Evolutionary conservation across 208 protist genomes (phyloP).

Genomic region (Vickermania spadyakhi): DNA sequence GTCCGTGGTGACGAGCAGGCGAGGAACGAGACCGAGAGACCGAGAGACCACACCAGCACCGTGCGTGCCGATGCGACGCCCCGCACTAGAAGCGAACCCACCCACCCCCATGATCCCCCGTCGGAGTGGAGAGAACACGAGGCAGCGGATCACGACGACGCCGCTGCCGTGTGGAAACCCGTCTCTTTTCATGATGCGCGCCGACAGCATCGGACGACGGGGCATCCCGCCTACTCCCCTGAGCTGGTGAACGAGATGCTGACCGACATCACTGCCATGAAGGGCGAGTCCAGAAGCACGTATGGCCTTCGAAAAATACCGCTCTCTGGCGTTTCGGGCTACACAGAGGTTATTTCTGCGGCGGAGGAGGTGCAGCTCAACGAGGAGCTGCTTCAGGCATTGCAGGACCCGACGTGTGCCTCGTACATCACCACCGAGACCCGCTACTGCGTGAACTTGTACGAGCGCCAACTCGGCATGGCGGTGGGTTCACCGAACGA

Average conservation of each 20-base stretch:
- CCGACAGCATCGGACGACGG: not conserved
- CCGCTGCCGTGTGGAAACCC: no score
- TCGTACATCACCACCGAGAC: constrained; percentile 83
- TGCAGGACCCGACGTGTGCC: constrained; percentile 57
- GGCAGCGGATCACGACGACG: no score
- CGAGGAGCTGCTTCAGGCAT: constrained; percentile 66
- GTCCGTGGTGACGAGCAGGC: not conserved
- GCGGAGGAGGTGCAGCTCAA: constrained; percentile 64
- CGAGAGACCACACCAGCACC: no score
- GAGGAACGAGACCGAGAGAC: not conserved
- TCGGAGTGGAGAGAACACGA: no score
- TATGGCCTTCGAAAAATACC: constrained; percentile 79
- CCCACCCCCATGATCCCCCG: no score
- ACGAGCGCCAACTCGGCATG: constrained; percentile 72
- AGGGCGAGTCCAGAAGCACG: constrained; percentile 65
- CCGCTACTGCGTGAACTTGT: constrained; percentile 87
- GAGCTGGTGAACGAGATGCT: constrained; percentile 45
- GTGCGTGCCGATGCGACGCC: no score
- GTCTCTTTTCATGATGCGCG: not conserved
- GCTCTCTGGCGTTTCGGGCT: constrained; percentile 64
- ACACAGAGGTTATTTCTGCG: constrained; percentile 70
- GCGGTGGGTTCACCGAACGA: no score
- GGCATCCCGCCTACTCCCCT: not conserved
- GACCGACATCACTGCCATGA: constrained; percentile 47
- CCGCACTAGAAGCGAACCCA: no score